A percentile compares a stretch with the other conserved stretches of the same genome.
Conservation (phyloP, 345 rosid species). For the Tarenaya hassleriana region DNA sequence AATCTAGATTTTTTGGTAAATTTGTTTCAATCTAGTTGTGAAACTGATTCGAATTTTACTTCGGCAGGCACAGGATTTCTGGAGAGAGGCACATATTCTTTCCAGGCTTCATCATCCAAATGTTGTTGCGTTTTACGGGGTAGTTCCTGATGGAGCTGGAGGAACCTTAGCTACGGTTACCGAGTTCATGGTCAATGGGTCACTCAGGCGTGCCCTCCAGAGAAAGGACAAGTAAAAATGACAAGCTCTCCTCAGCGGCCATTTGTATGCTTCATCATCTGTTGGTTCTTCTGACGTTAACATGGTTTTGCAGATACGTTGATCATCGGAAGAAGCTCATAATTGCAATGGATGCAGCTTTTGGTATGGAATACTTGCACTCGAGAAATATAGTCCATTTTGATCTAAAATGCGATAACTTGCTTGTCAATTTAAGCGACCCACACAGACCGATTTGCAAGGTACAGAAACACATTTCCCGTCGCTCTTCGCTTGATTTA, state of each 20-base stretch:
- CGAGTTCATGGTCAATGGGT: conserved; percentile 98
- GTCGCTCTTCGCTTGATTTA: neutral
- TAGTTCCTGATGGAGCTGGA: conserved; percentile 94
- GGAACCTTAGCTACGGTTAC: conserved; percentile 97
- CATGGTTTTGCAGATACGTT: conserved; percentile 51
- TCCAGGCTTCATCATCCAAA: conserved; percentile 99
- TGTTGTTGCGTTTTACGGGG: conserved; percentile 98
- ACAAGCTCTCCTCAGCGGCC: conserved; percentile 1
- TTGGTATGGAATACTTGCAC: conserved; percentile 98
- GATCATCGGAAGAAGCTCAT: conserved; percentile 90
- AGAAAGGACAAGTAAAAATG: conserved; percentile 56
- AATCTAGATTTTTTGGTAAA: too few relatives aligned
- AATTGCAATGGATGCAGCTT: conserved; percentile 99
- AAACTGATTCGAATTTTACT: conserved; percentile 15
- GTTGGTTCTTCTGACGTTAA: neutral
- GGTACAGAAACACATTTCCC: conserved; percentile 34
- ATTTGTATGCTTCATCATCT: conserved; percentile 7
- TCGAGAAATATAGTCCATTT: conserved; percentile 97
- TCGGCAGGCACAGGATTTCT: conserved; percentile 80
- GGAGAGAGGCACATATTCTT: conserved; percentile 99
- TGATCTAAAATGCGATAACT: conserved; percentile 94
- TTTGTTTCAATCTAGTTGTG: neutral
- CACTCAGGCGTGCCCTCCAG: conserved; percentile 90
- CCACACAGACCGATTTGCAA: conserved; percentile 94
- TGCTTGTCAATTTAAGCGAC: conserved; percentile 97